Conservation (phyloP, 768 basidiomycete genomes). For the Lenzites betulinus region DNA sequence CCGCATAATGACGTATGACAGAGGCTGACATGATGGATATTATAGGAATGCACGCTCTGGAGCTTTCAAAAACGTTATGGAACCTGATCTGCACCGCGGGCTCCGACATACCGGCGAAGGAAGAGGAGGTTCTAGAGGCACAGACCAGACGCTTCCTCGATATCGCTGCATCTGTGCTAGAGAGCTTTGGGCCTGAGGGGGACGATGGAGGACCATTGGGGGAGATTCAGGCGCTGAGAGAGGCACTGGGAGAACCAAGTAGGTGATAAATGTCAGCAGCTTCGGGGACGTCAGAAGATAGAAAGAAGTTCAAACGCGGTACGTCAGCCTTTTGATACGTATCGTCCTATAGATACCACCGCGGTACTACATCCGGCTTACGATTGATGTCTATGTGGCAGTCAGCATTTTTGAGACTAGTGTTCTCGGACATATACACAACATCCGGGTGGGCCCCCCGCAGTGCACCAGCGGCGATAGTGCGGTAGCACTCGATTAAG, state of each 20-base stretch:
- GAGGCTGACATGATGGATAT: background rate
- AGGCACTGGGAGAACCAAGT: constrained; percentile 33
- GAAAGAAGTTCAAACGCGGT: too few relatives aligned
- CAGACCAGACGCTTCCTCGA: constrained; percentile 40
- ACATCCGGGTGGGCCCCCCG: background rate
- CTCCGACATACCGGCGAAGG: background rate
- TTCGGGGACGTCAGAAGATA: too few relatives aligned
- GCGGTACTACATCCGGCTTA: too few relatives aligned
- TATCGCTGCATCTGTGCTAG: constrained; percentile 44
- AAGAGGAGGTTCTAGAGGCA: constrained; percentile 14
- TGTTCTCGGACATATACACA: background rate
- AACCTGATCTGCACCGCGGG: constrained; percentile 49
- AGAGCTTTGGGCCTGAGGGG: constrained; percentile 60
- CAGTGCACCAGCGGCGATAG: too few relatives aligned
- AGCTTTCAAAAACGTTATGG: constrained; percentile 79
- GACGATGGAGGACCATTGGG: constrained; percentile 60
- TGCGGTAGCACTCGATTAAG: too few relatives aligned
- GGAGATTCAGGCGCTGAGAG: constrained; percentile 50
- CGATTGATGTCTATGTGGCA: too few relatives aligned
- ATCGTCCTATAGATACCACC: too few relatives aligned
- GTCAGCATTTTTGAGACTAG: too few relatives aligned
- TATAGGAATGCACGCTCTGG: constrained; percentile 75
- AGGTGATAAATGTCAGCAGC: background rate
- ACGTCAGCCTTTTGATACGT: too few relatives aligned
- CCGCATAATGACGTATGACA: background rate